phyloP scores from a whole-genome alignment of 768 basidiomycete genomes.

The Rhizopogon sp. region DNA sequence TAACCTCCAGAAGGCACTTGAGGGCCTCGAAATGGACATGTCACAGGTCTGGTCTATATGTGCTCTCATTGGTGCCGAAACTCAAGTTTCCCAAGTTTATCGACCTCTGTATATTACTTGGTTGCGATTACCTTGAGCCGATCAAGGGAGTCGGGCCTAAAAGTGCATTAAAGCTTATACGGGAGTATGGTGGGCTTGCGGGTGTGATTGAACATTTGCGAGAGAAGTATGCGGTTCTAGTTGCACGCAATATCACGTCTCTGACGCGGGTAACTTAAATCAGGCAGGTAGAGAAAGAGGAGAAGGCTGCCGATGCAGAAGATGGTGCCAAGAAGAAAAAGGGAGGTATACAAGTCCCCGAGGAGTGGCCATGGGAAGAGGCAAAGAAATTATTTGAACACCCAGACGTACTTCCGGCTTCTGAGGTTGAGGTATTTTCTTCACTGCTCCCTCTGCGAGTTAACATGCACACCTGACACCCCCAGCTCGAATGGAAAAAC shows the following conservation, averaged over 20 bases:
- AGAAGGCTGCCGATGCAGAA: constrained; percentile 36
- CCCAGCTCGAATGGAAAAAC: constrained; percentile 87
- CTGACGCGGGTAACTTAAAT: not conserved
- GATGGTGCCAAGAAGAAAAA: constrained; percentile 48
- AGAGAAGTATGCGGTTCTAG: constrained; percentile 51
- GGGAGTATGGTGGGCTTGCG: constrained; percentile 72
- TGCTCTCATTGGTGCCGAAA: not conserved
- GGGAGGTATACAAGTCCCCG: constrained; percentile 77
- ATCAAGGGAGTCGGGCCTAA: constrained; percentile 96
- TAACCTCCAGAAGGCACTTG: constrained; percentile 71
- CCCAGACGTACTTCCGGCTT: constrained; percentile 85
- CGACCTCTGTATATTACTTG: constrained; percentile 92
- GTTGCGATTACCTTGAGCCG: constrained; percentile 99
- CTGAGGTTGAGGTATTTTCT: constrained; percentile 68
- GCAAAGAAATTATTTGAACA: constrained; percentile 87
- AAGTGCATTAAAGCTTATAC: constrained; percentile 86
- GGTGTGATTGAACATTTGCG: constrained; percentile 73
- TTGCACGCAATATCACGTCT: not conserved
- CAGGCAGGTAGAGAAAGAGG: constrained; percentile 36
- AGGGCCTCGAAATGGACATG: constrained; percentile 93
- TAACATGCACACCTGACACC: not conserved
- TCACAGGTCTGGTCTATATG: constrained; percentile 51
- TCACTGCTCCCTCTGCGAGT: not conserved
- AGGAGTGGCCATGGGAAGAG: constrained; percentile 96
- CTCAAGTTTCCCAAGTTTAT: constrained; percentile 59